phyloP scores from a whole-genome alignment of 345 rosid species.

The Acer negundo region DNA sequence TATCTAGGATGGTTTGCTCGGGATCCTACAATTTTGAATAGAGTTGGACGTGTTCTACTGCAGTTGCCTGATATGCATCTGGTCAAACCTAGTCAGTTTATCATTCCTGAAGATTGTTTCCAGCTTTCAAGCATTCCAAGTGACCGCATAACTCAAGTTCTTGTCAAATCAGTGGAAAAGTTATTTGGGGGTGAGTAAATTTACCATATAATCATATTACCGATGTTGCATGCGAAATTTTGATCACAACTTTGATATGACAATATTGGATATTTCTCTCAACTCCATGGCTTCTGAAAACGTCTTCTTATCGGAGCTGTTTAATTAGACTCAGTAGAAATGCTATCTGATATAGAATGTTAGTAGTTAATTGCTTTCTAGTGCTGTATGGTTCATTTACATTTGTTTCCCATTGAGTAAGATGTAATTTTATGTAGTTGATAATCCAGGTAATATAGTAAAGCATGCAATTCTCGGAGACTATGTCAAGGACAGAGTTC shows the following conservation, averaged over 20 bases:
- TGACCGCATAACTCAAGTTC: conserved; percentile 46
- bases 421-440: background rate
- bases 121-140: conserved; percentile 60
- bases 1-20: conserved; percentile 89
- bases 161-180: conserved; percentile 57
- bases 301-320: background rate
- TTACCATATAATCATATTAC: background rate
- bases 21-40: conserved; percentile 63
- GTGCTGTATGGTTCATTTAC: background rate
- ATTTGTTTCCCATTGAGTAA: background rate
- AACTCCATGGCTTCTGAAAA: background rate
- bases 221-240: background rate
- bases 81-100: conserved; percentile 48
- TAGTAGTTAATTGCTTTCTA: background rate
- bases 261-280: no score
- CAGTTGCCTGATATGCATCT: conserved; percentile 37
- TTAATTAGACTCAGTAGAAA: background rate
- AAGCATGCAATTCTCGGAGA: conserved; percentile 62
- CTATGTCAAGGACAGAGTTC: conserved; percentile 58
- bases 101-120: conserved; percentile 78
- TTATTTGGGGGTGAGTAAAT: conserved; percentile 57
- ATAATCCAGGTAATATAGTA: conserved; percentile 46
- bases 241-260: background rate
- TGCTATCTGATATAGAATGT: background rate
- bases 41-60: conserved; percentile 64